Evolutionary conservation across 2,329 filamentous ascomycete species (phyloP), one percentile per base, ranked within the genome.

Genomic region (Gliomastix tumulicola): DNA sequence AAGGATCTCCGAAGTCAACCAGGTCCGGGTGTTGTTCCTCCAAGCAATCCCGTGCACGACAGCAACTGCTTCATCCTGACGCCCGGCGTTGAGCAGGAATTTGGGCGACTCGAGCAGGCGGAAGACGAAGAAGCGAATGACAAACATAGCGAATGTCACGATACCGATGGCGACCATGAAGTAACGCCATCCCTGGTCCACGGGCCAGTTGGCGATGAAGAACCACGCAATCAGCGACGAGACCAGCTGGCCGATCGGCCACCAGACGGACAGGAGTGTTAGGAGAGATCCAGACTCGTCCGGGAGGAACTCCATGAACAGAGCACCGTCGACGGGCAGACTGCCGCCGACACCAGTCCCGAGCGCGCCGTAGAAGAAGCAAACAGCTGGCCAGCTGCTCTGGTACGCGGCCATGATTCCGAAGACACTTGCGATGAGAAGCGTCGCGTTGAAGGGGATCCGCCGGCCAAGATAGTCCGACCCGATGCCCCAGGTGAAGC

Each of bases 21-120:
- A 88, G 1, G 83, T 88, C 53, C 77, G 82, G 30, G 66, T 67
- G 22, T 59, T 67, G 61, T 90, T 90, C 49, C 79, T 74, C 53
- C 75, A 71, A 3, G 88, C 87, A 40, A 94, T 80, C 7, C 80
- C 84, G 44, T 89, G 84, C 8, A 94, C 76, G 2, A 88, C 84
- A 4, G 79, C 82, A 3, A 94, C 84, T 2, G 87, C 87, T 50
- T 92, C 86, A 12, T 75, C 64, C 55, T 94, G 82, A 7, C 84
- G 76, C 23, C 85, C 84, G n/a, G 76, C 71, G 16, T 80, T 83
- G 9, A 94, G 74, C 18, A 94, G 67, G 51, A 80, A 94, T 55
- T 92, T 92, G 32, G 88, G 88, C 6, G 87, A 92, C 54, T 94
- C 88, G 53, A 84, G 86, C 11, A 94, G 72, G 41, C 82, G 76